A percentile compares a stretch with the other conserved stretches of the same genome.
These are phyloP conservation scores for Coemansia sp. DNA, from an alignment of 371 early-diverging fungal species.

Conservation along the genomic window DNA sequence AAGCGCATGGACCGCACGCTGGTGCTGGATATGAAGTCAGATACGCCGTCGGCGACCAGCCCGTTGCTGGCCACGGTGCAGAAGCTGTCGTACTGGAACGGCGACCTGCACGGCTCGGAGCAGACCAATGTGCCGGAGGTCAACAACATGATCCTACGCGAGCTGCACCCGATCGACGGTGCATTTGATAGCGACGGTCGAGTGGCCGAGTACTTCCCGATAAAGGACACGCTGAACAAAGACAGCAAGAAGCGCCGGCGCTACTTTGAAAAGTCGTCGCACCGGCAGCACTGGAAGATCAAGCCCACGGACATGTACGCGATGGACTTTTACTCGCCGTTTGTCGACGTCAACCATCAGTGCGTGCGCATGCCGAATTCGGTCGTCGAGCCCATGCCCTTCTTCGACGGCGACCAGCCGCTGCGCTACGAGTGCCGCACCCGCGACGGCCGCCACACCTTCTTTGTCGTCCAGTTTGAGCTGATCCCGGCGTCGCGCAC, in stretches of 20 bases:
- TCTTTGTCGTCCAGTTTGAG: slow-evolving; percentile 58
- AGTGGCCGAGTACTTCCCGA: slow-evolving; percentile 45
- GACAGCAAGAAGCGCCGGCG: slow-evolving; percentile 57
- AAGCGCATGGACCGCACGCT: slow-evolving; percentile 79
- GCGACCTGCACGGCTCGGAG: slow-evolving; percentile 37
- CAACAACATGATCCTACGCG: slow-evolving; percentile 48
- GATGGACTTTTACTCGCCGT: slow-evolving; percentile 71
- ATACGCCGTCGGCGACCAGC: slow-evolving; percentile 72
- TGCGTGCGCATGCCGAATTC: slow-evolving; percentile 69
- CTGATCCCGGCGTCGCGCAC: slow-evolving; percentile 50
- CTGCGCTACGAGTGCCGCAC: slow-evolving; percentile 62
- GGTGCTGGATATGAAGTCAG: slow-evolving; percentile 67
- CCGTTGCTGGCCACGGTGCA: slow-evolving; percentile 55
- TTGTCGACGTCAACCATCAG: slow-evolving; percentile 74
- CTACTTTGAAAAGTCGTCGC: slow-evolving; percentile 60
- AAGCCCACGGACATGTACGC: slow-evolving; percentile 62
- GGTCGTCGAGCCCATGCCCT: slow-evolving; percentile 53
- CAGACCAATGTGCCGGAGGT: slow-evolving; percentile 32
- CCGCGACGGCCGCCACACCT: slow-evolving; percentile 52
- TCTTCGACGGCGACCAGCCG: slow-evolving; percentile 64
- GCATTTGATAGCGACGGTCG: slow-evolving; percentile 38
- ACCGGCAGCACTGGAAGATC: slow-evolving; percentile 56
- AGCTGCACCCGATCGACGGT: slow-evolving; percentile 42
- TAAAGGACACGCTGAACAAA: slow-evolving; percentile 40
- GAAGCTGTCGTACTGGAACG: slow-evolving; percentile 48